Percentiles rank a stretch among this genome's conserved stretches.
phyloP scores from a whole-genome alignment of 2,329 filamentous ascomycete genomes.

The Blastomyces gilchristii region DNA sequence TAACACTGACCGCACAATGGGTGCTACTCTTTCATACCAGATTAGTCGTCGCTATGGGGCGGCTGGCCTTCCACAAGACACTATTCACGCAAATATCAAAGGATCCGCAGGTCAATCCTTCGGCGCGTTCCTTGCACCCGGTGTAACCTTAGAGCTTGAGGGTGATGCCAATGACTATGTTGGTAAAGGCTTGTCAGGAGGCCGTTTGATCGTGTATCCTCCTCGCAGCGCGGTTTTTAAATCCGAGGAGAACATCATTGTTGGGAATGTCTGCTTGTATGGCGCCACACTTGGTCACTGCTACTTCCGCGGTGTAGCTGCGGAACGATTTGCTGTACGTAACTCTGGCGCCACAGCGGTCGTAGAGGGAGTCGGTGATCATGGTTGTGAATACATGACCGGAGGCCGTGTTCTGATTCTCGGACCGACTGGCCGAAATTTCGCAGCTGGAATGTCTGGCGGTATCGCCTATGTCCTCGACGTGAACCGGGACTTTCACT shows the following conservation, averaged over 20 bases:
- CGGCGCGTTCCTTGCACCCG: slow-evolving; percentile 83
- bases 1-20: slow-evolving; percentile 90
- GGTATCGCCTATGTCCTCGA: slow-evolving; percentile 94
- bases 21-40: slow-evolving; percentile 89
- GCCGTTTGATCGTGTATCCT: slow-evolving; percentile 85
- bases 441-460: slow-evolving; percentile 96
- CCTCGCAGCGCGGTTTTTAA: slow-evolving; percentile 85
- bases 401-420: slow-evolving; percentile 82
- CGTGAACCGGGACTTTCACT: slow-evolving; percentile 76
- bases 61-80: slow-evolving; percentile 78
- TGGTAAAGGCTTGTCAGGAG: slow-evolving; percentile 88
- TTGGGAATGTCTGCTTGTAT: slow-evolving; percentile 92
- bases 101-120: slow-evolving; percentile 95
- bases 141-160: slow-evolving; percentile 89
- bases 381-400: slow-evolving; percentile 98
- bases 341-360: slow-evolving; percentile 96
- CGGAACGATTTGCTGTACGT: slow-evolving; percentile 90
- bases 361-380: slow-evolving; percentile 91
- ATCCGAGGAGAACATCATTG: slow-evolving; percentile 87
- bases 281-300: slow-evolving; percentile 82
- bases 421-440: slow-evolving; percentile 86
- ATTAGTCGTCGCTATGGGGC: slow-evolving; percentile 89
- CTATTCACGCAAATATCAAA: slow-evolving; percentile 92
- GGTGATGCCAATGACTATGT: slow-evolving; percentile 96
- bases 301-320: slow-evolving; percentile 95